Base-by-base conservation (phyloP, 2,329 filamentous ascomycete species). In the Calonectria henricotiae region DNA sequence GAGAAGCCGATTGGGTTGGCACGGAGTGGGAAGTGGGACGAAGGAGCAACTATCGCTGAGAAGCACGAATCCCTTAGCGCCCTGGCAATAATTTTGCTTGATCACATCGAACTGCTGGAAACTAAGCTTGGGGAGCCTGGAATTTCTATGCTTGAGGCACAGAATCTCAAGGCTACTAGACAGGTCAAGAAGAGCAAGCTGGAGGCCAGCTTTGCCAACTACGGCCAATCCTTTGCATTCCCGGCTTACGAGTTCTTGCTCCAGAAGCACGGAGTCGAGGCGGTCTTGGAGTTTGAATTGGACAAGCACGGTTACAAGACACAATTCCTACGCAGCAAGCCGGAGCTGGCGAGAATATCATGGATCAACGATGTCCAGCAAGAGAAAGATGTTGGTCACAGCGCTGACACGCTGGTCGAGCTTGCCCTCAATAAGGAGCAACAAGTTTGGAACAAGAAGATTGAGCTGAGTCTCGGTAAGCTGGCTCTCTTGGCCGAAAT, bases 351-450 rank as follows among this genome's bases (percentile, higher is more conserved):
- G 32, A 94, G 94, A 76, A 87, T 99, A 51, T 91, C 92, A 60
- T 99, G 96, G 96, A 97, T 99, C 83, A 97, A 99, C 80, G 95
- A 98, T 79, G 88, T 98, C 8, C 87, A 91, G 70, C 88, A 89
- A 27, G 93, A 96, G 79, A 87, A 91, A 69, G 91, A 98, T 76
- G 94, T 94, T 72, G 86, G 89, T 13, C 88, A 90, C 67, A 95
- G 96, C 12, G 91, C 92, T 5, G 84, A 90, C 47, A 92, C 91
- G 0, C 87, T 99, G 55, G 85, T 93, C 49, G 85, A 89, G 8
- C 86, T 95, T 23, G 95, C 94, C 0, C 84, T 92, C 23, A 87
- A 88, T 61, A 89, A 90, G 65, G 95, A 98, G 80, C 89, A 90
- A 63, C 92, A 95, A 76, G 84, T 96, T 4, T 98, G 96, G 96